These are phyloP conservation scores for Mycena filopes DNA, from an alignment of 768 basidiomycete genomes.

Conservation along the genomic window DNA sequence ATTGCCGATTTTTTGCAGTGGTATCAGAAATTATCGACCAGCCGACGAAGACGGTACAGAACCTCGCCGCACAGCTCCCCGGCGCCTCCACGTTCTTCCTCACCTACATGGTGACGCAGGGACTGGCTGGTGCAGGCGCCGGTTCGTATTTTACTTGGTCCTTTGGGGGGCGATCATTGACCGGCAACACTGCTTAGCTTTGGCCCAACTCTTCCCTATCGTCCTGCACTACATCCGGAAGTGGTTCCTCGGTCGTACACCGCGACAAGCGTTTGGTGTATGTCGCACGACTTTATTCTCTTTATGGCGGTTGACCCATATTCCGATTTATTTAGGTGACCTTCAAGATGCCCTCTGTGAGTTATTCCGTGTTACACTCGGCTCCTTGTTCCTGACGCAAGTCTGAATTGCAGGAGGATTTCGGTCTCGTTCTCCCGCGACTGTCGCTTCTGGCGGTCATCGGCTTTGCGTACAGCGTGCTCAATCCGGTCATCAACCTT, in stretches of 20 bases:
- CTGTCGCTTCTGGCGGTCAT: constrained; percentile 65
- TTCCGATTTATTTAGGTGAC: constrained; percentile 48
- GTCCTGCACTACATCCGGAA: constrained; percentile 70
- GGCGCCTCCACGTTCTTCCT: constrained; percentile 71
- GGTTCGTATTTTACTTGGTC: neutral
- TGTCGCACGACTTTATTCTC: constrained; percentile 16
- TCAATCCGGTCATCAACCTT: constrained; percentile 74
- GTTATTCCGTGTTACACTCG: constrained; percentile 20
- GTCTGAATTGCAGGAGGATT: constrained; percentile 53
- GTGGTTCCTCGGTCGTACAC: constrained; percentile 75
- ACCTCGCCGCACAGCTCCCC: constrained; percentile 62
- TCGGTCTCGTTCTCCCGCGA: constrained; percentile 59
- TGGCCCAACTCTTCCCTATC: constrained; percentile 65
- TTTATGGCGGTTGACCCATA: neutral
- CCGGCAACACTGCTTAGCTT: constrained; percentile 38
- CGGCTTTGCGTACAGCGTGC: constrained; percentile 66
- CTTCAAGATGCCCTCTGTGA: constrained; percentile 63
- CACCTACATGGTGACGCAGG: constrained; percentile 68
- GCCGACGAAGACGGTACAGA: constrained; percentile 55
- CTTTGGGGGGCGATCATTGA: neutral
- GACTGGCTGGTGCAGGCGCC: constrained; percentile 61
- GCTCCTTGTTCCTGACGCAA: neutral
- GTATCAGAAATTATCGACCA: constrained; percentile 49
- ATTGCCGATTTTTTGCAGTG: neutral
- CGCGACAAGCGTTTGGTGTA: constrained; percentile 64